Base-by-base conservation (phyloP, 768 basidiomycete genomes). In the Coprinellus micaceus region DNA sequence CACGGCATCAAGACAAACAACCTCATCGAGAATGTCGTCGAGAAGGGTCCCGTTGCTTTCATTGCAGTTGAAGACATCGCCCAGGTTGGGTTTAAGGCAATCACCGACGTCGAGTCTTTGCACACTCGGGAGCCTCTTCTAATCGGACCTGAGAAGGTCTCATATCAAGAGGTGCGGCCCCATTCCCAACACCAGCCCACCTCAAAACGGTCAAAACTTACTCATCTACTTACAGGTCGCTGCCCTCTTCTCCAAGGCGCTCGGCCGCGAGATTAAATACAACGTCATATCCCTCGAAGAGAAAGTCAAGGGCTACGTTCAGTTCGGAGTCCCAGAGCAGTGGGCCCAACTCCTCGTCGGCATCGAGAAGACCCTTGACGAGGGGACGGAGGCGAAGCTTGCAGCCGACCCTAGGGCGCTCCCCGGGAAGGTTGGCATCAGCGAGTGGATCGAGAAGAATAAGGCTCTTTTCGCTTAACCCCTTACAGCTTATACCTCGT, bases 61-160 rank as follows among this genome's bases (percentile, higher is more conserved):
- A 60, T 71, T 26, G 62, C 66, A 13, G 58, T 64, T 5, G 61
- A 66, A 15, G 68, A 69, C 51, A 69, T 71, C 26, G 69, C 67
- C 13, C 57, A 65, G 24, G 63, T 60, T 1, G 68, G 65, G 4
- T 60, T 64, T 56, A 58, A 67, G 17, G 67, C 64, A 15, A 59
- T 71, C 7, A 58, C 60, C 2, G 61, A 58, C 7, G 59, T 63
- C 17, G 53, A 61, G 21, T 52, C 50, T 21, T 30, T 36, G 4
- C n/a, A 25, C 33, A 39, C 21, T 53, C 59, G 33, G 61, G 58
- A 67, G 13, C 39, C 54, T 2, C 54, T 61, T 17, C 52, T 72
- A 17, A 52, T 71, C 25, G 71, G 71, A 9, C 71, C 69, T 0
- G 64, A 71, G 24, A 46, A 68, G 10, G 54, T 66, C 2, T 60